Evolutionary conservation across 2,329 filamentous ascomycete species (phyloP).

Genomic region (Onygenales sp.): DNA sequence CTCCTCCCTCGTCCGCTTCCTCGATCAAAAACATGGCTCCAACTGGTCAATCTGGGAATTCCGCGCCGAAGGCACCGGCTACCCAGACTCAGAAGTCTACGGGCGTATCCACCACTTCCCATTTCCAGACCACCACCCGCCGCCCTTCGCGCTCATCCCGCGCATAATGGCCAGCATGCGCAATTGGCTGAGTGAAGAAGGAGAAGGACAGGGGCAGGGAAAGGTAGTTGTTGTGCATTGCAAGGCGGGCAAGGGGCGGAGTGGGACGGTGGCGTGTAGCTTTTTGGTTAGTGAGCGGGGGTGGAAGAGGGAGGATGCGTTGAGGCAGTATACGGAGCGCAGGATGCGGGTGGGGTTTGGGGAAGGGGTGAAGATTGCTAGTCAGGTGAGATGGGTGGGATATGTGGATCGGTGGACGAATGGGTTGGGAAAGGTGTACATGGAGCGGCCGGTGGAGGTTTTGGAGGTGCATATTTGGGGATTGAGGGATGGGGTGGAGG

Average conservation of each 20-base stretch:
- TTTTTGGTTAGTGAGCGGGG: conserved; percentile 84
- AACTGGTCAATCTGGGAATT: conserved; percentile 98
- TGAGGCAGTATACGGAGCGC: conserved; percentile 64
- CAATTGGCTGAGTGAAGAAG: conserved; percentile 57
- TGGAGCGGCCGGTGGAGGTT: conserved; percentile 75
- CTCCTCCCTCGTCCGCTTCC: conserved; percentile 74
- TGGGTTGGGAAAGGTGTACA: conserved; percentile 61
- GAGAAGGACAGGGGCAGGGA: conserved; percentile 9
- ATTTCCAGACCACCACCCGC: conserved; percentile 95
- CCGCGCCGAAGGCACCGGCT: conserved; percentile 89
- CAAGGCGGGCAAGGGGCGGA: conserved; percentile 92
- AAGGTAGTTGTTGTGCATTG: conserved; percentile 85
- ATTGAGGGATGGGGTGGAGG: conserved; percentile 74
- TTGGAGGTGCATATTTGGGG: conserved; percentile 88
- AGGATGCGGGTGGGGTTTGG: conserved; percentile 88
- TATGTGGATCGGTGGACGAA: conserved; percentile 86
- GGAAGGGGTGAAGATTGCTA: conserved; percentile 82
- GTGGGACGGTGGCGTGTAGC: conserved; percentile 76
- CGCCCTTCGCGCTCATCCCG: conserved; percentile 81
- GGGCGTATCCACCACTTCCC: conserved; percentile 81
- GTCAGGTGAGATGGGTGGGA: conserved; percentile 74
- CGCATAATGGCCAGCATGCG: conserved; percentile 87
- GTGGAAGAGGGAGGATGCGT: conserved; percentile 55
- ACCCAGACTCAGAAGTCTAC: conserved; percentile 84
- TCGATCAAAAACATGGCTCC: conserved; percentile 72